Conservation (phyloP, 495 filamentous ascomycete genomes). For the Bacidia rubella region DNA sequence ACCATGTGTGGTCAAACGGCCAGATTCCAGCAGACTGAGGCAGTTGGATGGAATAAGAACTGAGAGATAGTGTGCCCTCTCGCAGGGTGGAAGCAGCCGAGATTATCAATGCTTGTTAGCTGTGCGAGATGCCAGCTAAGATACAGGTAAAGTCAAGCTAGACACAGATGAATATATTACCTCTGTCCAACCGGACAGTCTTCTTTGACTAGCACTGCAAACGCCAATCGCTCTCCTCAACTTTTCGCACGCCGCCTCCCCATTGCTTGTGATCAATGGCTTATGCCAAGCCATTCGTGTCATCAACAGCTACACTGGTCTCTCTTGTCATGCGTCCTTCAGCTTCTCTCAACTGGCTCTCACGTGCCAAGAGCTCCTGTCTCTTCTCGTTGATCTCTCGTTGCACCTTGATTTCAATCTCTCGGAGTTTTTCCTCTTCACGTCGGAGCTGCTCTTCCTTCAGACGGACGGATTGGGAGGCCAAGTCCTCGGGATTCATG, state of each 20-base stretch:
- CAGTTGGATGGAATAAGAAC: too few relatives aligned
- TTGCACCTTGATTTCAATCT: conserved; percentile 98
- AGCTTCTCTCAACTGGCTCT: conserved; percentile 96
- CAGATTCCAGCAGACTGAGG: too few relatives aligned
- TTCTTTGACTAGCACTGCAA: background rate
- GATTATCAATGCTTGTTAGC: background rate
- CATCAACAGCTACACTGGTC: conserved; percentile 36
- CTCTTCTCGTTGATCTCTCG: conserved; percentile 99
- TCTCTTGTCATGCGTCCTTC: conserved; percentile 67
- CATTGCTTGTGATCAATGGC: background rate
- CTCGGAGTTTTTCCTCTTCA: conserved; percentile 98
- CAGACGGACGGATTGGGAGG: conserved; percentile 88
- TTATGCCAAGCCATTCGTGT: conserved; percentile 26
- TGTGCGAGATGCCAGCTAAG: background rate
- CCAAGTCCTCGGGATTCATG: conserved; percentile 95
- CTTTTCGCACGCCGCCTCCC: background rate
- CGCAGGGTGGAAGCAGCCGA: background rate
- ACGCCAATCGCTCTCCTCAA: background rate
- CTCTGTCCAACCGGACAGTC: background rate
- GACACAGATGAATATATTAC: background rate
- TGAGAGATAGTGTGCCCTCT: too few relatives aligned
- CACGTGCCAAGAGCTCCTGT: conserved; percentile 92
- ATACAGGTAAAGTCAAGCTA: background rate
- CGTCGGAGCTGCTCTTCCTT: conserved; percentile 98
- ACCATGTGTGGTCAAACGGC: too few relatives aligned